Percentiles rank a stretch among this genome's conserved stretches.
Evolutionary conservation across 208 protist species (phyloP).

Genomic region (Trypanosoma platydactyli): DNA sequence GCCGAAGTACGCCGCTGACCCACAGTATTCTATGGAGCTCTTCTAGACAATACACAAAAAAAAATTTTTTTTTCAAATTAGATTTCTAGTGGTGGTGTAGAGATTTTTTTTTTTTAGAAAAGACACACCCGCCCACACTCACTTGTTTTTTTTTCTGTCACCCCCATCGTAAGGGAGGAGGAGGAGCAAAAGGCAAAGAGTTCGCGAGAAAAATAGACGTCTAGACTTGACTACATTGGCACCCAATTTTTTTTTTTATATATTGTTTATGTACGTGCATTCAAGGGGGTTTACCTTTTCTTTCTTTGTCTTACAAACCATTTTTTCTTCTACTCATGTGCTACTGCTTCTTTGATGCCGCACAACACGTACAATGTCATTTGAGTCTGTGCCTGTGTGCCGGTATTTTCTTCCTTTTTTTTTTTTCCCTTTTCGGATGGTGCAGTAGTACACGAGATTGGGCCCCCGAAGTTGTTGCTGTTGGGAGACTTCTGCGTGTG

Average conservation of each 20-base stretch:
- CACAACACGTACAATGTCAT: no score
- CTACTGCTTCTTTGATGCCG: neutral
- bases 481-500: neutral
- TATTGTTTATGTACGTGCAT: slow-evolving; percentile 12
- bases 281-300: slow-evolving; percentile 1
- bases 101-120: neutral
- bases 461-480: neutral
- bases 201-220: no score
- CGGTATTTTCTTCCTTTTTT: slow-evolving; percentile 17
- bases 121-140: no score
- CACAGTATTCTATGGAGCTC: slow-evolving; percentile 92
- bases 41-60: slow-evolving; percentile 44
- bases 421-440: neutral
- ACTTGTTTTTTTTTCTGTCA: no score
- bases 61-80: neutral
- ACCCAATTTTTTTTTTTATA: no score
- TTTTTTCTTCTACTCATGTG: slow-evolving; percentile 4
- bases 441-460: no score
- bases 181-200: no score
- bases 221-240: no score
- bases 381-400: no score
- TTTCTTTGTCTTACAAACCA: neutral
- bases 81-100: neutral
- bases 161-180: no score
- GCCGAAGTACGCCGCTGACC: slow-evolving; percentile 74